Percentiles rank a stretch among this genome's conserved stretches.
phyloP scores from a whole-genome alignment of 345 rosid genomes.

The Eucalyptus globulus region DNA sequence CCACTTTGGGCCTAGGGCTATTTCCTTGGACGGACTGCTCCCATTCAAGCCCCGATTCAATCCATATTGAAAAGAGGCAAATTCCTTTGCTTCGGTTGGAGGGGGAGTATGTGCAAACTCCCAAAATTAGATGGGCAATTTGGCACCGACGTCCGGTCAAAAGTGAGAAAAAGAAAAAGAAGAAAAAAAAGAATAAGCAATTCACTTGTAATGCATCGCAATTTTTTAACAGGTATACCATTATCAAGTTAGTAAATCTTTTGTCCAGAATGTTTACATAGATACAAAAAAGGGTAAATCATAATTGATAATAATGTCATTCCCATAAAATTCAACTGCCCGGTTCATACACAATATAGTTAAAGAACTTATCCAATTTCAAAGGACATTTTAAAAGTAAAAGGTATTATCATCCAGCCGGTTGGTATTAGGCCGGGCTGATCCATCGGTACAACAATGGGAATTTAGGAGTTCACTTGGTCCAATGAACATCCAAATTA shows the following conservation, averaged over 20 bases:
- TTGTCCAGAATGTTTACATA: neutral
- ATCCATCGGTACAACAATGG: neutral
- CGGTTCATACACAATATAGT: neutral
- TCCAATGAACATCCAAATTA: neutral
- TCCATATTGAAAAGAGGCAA: neutral
- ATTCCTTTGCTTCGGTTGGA: neutral
- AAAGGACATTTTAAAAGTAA: neutral
- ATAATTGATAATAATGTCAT: neutral
- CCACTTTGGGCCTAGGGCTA: neutral
- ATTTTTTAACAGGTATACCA: neutral
- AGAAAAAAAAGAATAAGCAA: no score
- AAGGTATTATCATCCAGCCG: neutral
- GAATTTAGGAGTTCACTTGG: neutral
- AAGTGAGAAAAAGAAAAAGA: neutral
- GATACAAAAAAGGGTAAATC: neutral
- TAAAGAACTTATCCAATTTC: neutral
- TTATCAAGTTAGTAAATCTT: no score
- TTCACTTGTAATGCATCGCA: neutral
- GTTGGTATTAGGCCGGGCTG: neutral
- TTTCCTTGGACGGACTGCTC: neutral
- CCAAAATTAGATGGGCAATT: neutral
- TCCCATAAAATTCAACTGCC: neutral
- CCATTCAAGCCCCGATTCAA: neutral
- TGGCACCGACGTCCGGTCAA: neutral
- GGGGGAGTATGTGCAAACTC: neutral